Conservation (phyloP, 2,329 filamentous ascomycete species). For the Penicillium sp. region DNA sequence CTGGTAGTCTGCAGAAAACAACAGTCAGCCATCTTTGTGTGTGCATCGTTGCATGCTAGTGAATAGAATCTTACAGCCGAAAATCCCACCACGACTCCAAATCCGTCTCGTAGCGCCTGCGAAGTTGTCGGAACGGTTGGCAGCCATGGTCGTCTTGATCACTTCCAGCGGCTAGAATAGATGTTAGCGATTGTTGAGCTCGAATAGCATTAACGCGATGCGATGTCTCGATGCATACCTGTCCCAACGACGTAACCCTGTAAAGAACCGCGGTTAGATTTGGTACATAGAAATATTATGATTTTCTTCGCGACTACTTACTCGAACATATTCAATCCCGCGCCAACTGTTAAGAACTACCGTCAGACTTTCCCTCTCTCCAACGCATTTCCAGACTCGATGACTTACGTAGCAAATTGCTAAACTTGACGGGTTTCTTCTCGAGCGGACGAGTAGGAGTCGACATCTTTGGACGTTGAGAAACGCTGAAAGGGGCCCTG, state of each 20-base stretch:
- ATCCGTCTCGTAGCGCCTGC: constrained; percentile 74
- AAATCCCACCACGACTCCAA: constrained; percentile 87
- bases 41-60: constrained; percentile 1
- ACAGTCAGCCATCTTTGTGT: background rate
- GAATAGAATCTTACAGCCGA: constrained; percentile 71
- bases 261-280: constrained; percentile 5
- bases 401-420: constrained; percentile 76
- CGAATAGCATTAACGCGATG: background rate
- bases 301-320: constrained; percentile 35
- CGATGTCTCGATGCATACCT: constrained; percentile 42
- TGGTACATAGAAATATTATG: background rate
- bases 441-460: constrained; percentile 60
- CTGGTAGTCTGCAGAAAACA: constrained; percentile 74
- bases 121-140: constrained; percentile 88
- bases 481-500: constrained; percentile 71
- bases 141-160: constrained; percentile 99
- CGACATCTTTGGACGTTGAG: constrained; percentile 60
- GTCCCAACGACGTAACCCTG: constrained; percentile 65
- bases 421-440: constrained; percentile 99
- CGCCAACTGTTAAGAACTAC: constrained; percentile 57
- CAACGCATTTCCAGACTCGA: background rate
- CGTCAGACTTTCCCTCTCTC: background rate
- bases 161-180: constrained; percentile 85
- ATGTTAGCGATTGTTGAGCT: constrained; percentile 26
- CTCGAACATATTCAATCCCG: constrained; percentile 95